Evolutionary conservation across 2,329 filamentous ascomycete species (phyloP), one percentile per base, ranked within the genome.

Genomic region (Aquanectria penicillioides): DNA sequence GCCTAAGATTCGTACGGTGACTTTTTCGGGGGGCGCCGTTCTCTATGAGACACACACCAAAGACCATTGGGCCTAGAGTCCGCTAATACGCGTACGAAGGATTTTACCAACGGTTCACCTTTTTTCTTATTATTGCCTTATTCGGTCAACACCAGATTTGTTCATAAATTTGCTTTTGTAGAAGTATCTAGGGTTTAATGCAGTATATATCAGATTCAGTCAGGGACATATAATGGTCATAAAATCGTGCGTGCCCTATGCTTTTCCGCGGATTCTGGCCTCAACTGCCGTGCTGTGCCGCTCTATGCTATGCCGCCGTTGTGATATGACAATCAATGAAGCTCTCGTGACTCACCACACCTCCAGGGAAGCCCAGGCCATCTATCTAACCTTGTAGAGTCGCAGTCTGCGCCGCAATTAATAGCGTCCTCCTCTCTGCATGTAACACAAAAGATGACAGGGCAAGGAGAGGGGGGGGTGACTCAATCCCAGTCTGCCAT

Each of bases 341-440:
- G 43, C 43, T 37, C 44, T 43, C 29, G 44, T 56, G 53, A 56
- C 53, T 49, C 52, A 25, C 38, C 22, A 26, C 41, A 17, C 11
- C 12, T 29, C 11, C 6, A 34, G 20, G 38, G 17, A 13, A 18
- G 11, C 20, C 38, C 11, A 34, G 40, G 28, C 26, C 15, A 43
- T 28, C 22, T 31, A n/a, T n/a, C n/a, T n/a, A n/a, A n/a, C n/a
- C n/a, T n/a, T n/a, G n/a, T n/a, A n/a, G n/a, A n/a, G n/a, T n/a
- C n/a, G 26, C 31, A 34, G 15, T 31, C 7, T 15, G 25, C 31
- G 23, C 31, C 31, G 31, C 23, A 43, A 43, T 13, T 56, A 12
- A 49, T 36, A 43, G 37, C 29, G 53, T 44, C 29, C 28, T 43
- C 22, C 22, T 6, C 29, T 25, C 15, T 48, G 52, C 52, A 40